These are phyloP conservation scores for Lactuca sativa DNA, from an alignment of 129 eudicot genomes.

Conservation along the genomic window DNA sequence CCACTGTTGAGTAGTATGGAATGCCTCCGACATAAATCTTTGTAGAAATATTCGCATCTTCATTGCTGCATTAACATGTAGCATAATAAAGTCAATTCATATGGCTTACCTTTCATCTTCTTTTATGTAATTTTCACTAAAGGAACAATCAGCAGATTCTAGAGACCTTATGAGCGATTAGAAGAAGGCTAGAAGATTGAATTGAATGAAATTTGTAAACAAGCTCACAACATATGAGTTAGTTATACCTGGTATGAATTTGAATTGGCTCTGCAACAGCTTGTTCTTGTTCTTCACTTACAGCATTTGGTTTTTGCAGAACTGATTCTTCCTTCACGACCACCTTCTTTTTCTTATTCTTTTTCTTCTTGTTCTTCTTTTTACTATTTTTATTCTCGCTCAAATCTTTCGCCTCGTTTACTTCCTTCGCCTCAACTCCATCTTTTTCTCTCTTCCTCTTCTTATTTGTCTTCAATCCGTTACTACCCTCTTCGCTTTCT, in stretches of 20 bases:
- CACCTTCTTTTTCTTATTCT: conserved; percentile 40
- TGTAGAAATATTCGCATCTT: conserved; percentile 37
- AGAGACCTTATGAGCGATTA: not conserved
- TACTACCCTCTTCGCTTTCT: conserved; percentile 23
- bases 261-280: conserved; percentile 22
- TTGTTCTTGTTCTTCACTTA: conserved; percentile 24
- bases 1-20: conserved; percentile 92
- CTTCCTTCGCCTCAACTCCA: conserved; percentile 34
- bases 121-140: no score
- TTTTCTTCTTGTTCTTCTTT: conserved; percentile 41
- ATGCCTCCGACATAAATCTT: conserved; percentile 97
- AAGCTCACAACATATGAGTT: not conserved
- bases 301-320: conserved; percentile 28
- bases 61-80: conserved; percentile 47
- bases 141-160: not conserved
- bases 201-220: conserved; percentile 6
- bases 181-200: no score
- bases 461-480: conserved; percentile 18
- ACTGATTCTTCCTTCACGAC: conserved; percentile 37
- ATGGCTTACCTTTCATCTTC: conserved; percentile 13
- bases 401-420: conserved; percentile 13
- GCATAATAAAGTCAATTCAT: not conserved
- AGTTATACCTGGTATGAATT: conserved; percentile 43
- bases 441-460: conserved; percentile 46
- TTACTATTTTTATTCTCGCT: conserved; percentile 21